phyloP scores from a whole-genome alignment of 1,284 basidiomycete species.

The Papiliotrema nemorosa region DNA sequence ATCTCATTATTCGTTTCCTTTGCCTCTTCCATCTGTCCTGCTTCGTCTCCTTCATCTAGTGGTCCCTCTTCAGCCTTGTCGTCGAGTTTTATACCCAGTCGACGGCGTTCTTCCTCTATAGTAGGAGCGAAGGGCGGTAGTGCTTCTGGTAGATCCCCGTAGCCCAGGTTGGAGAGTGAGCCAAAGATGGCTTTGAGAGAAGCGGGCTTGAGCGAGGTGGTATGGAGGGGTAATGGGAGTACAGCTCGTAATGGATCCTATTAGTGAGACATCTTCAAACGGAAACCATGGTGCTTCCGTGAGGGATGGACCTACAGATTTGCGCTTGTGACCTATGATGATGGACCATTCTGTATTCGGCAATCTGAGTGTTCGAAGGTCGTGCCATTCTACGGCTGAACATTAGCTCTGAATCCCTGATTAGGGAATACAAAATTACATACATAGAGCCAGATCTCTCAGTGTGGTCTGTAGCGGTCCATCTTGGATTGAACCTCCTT shows the following conservation, averaged over 20 bases:
- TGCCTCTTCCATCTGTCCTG: conserved; percentile 3
- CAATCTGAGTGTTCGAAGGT: conserved; percentile 31
- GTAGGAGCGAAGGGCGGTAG: conserved; percentile 28
- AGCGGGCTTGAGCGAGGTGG: conserved; percentile 39
- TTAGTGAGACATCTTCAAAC: not conserved
- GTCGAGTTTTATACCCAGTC: not conserved
- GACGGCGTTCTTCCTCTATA: conserved; percentile 16
- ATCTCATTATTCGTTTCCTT: conserved; percentile 13
- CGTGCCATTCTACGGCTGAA: conserved; percentile 48
- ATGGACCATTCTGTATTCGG: conserved; percentile 35
- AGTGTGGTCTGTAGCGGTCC: conserved; percentile 41
- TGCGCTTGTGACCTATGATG: conserved; percentile 42
- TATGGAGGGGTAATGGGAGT: conserved; percentile 44
- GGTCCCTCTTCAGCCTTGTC: not conserved
- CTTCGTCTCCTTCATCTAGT: not conserved
- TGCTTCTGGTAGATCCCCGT: conserved; percentile 19
- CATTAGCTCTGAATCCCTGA: not conserved
- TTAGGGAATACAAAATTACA: conserved; percentile 18
- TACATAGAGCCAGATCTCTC: conserved; percentile 47
- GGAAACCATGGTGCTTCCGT: too few relatives aligned
- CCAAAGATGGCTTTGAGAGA: conserved; percentile 38
- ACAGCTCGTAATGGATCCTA: conserved; percentile 47
- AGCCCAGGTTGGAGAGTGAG: conserved; percentile 17
- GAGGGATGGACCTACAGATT: conserved; percentile 25
- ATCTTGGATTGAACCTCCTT: too few relatives aligned